Base-by-base conservation (phyloP, 2,329 filamentous ascomycete species). In the Fusarium sp. region DNA sequence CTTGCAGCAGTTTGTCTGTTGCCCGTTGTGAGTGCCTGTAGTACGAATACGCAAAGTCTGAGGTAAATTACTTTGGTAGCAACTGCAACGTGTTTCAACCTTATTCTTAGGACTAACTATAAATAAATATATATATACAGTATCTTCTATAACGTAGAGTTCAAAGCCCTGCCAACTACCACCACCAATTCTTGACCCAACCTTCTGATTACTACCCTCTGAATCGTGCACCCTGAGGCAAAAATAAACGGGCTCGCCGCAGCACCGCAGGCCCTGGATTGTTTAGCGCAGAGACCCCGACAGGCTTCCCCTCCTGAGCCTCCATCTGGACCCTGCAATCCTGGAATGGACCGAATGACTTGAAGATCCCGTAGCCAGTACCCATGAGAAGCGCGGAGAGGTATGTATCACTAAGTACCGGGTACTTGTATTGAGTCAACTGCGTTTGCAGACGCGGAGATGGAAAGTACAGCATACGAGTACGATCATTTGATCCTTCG, bases 31-130 rank as follows among this genome's bases (percentile, higher is more conserved):
- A n/a, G 10, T 24, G 31, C 7, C 7, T 36, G 13, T 22, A 45
- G 53, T 63, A 63, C 60, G 60, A 59, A 63, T 63, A 63, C 60
- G 60, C 35, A 43, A 34, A 41, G 29, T 25, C 41, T 29, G 53
- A 25, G 56, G 53, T 32, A 51, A 31, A 43, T 19, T 19, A 19
- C 19, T 19, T 19, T n/a, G 19, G 19, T 19, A 19, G 19, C 19
- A 19, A 19, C 19, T 19, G 19, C 19, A 19, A 19, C 19, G 19
- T 3, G 3, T 19, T 19, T 19, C 19, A 19, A 19, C 19, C 19
- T 19, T 19, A 19, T 19, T 31, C 29, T 11, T 31, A 31, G 5
- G n/a, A n/a, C 12, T 13, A n/a, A n/a, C n/a, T n/a, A 32, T 32
- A 13, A 13, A n/a, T 32, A 32, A 6, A 34, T 12, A 28, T 28